Evolutionary conservation across 176 grass and related monocot genomes (phyloP), one percentile per base, ranked within the genome.

Genomic region (Lolium rigidum): DNA sequence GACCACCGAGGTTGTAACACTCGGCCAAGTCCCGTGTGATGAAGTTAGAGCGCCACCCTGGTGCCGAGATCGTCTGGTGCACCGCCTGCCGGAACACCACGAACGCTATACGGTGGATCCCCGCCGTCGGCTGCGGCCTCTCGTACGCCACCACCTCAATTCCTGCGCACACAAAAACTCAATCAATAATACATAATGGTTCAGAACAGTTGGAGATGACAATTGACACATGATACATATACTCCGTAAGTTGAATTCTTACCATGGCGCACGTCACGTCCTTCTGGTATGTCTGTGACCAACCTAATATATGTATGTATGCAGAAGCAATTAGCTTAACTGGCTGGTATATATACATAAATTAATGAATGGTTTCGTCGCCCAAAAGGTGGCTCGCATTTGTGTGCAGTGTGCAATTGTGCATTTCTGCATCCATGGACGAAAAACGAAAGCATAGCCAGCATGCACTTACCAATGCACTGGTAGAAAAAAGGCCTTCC

Each of bases 281-380:
- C 64, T 76, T 89, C 94, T 13, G 94, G 94, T 81, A 97, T 92
- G 43, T 97, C 94, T 12, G 90, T 94, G 64, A 97, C 92, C 83
- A 97, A 70, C 94, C 94, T 97, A 71, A 38, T 15, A 75, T 4
- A 16, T 57, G 63, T 1, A 35, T 6, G 5, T 9, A 88, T 80
- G 31, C 11, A 13, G 1, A 12, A 51, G 20, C 2, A 80, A 28
- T 66, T 31, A 35, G 63, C 26, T 26, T 60, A 86, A 55, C 6
- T 20, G 52, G 15, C 25, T 9, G 3, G 13, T 21, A 35, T 13
- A 6, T 26, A 59, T 63, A 59, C 18, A 59, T 60, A 9, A 60
- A 22, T 7, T 60, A 62, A 62, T 62, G 60, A 13, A 25, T 61
- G 2, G 4, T 10, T 22, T 61, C 1, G 31, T 35, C 31, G 31